phyloP scores from a whole-genome alignment of 768 basidiomycete species.

The Sarcomyxa edulis region DNA sequence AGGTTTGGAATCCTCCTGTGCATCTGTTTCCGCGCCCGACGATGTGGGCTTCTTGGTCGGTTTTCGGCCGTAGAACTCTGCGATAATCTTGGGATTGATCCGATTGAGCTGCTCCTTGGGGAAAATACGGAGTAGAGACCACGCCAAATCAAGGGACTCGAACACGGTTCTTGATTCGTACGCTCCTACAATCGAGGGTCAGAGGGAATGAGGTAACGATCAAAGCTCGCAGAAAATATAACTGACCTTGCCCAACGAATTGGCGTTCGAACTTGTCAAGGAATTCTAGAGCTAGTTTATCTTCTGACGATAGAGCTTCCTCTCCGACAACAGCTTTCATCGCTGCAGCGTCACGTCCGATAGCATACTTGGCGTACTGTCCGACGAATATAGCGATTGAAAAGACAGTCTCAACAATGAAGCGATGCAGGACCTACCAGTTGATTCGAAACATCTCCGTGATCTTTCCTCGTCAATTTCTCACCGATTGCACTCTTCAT shows the following conservation, averaged over 20 bases:
- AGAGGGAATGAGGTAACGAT: slow-evolving; percentile 6
- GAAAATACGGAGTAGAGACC: slow-evolving; percentile 96
- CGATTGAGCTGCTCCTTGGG: slow-evolving; percentile 98
- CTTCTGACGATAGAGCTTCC: slow-evolving; percentile 91
- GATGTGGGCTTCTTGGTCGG: slow-evolving; percentile 52
- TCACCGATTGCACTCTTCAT: slow-evolving; percentile 99
- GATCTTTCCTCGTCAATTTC: slow-evolving; percentile 94
- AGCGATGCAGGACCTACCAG: slow-evolving; percentile 50
- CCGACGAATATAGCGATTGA: slow-evolving; percentile 16
- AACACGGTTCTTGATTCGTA: slow-evolving; percentile 96
- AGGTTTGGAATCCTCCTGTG: slow-evolving; percentile 27
- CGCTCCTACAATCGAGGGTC: slow-evolving; percentile 47
- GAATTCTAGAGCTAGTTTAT: slow-evolving; percentile 96
- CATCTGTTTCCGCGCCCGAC: slow-evolving; percentile 43
- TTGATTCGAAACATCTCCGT: slow-evolving; percentile 99
- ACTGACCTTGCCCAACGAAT: slow-evolving; percentile 92
- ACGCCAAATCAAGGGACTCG: slow-evolving; percentile 95
- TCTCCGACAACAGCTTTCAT: slow-evolving; percentile 99
- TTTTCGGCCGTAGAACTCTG: slow-evolving; percentile 90
- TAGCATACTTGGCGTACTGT: slow-evolving; percentile 98
- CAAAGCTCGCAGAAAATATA: slow-evolving; percentile 3
- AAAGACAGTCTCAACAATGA: neutral
- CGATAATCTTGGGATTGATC: slow-evolving; percentile 94
- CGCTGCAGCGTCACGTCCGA: slow-evolving; percentile 91
- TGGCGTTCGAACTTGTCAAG: slow-evolving; percentile 96